A percentile compares a stretch with the other conserved stretches of the same genome.
Evolutionary conservation across 2,329 filamentous ascomycete genomes (phyloP).

Genomic region (Calonectria pseudoturangicola): DNA sequence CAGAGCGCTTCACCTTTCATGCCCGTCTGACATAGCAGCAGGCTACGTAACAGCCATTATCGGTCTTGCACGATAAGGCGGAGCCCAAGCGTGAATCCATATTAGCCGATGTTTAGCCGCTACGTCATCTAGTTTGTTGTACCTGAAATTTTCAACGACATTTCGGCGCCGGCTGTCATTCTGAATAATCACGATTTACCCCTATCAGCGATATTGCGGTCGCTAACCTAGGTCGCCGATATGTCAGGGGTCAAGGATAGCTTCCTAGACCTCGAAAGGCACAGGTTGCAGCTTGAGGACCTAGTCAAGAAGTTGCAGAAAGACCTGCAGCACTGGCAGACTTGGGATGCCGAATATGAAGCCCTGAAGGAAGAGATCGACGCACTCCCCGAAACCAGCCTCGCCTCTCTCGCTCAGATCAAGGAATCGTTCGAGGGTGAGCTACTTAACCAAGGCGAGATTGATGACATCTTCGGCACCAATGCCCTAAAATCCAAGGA

Average conservation of each 20-base stretch:
- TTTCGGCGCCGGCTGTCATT: constrained; percentile 36
- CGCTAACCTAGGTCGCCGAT: constrained; percentile 42
- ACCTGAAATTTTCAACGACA: constrained; percentile 29
- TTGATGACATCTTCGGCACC: constrained; percentile 67
- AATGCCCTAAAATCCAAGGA: constrained; percentile 53
- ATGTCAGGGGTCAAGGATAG: constrained; percentile 69
- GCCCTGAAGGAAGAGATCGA: constrained; percentile 88
- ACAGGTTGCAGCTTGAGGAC: constrained; percentile 84
- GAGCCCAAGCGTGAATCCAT: constrained; percentile 7
- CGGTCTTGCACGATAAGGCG: not conserved
- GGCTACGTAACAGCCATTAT: not conserved
- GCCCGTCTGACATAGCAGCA: not conserved
- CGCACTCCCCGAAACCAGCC: constrained; percentile 67
- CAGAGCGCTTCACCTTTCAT: not conserved
- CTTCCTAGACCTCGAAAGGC: constrained; percentile 82
- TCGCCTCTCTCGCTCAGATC: constrained; percentile 72
- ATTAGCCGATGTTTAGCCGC: constrained; percentile 55
- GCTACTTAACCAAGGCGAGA: constrained; percentile 75
- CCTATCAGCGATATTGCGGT: constrained; percentile 31
- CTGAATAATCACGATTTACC: constrained; percentile 31
- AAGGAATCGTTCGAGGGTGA: constrained; percentile 77
- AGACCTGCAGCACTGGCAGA: constrained; percentile 90
- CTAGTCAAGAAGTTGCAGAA: constrained; percentile 82
- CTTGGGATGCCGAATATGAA: constrained; percentile 94
- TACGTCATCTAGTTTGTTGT: constrained; percentile 6